Evolutionary conservation across 192 early-diverging fungal species (phyloP).

Genomic region (Mortierella antarctica): DNA sequence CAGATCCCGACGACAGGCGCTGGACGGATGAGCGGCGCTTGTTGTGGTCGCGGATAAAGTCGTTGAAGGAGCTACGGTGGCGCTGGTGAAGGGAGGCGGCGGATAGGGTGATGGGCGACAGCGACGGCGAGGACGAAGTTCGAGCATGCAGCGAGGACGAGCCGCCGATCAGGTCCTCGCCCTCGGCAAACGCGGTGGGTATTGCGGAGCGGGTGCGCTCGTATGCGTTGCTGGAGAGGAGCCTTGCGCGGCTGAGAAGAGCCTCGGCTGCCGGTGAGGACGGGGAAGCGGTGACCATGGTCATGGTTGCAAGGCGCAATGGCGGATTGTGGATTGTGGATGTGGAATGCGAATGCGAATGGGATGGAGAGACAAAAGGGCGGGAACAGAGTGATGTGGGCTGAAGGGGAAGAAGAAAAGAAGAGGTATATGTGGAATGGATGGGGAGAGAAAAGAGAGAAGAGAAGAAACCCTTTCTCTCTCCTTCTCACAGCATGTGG

Average conservation of each 20-base stretch:
- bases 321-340: background rate
- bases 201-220: conserved; percentile 10
- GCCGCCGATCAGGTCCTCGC: conserved; percentile 25
- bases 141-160: background rate
- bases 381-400: background rate
- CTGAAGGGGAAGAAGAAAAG: background rate
- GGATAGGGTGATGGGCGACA: conserved; percentile 4
- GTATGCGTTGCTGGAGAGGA: conserved; percentile 37
- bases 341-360: background rate
- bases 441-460: no score
- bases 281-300: background rate
- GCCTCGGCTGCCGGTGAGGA: conserved; percentile 38
- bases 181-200: conserved; percentile 38
- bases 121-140: conserved; percentile 8
- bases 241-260: conserved; percentile 30
- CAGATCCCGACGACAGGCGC: background rate
- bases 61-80: conserved; percentile 31
- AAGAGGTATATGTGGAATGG: no score
- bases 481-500: no score
- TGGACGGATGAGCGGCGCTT: conserved; percentile 16
- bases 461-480: background rate
- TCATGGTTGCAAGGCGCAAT: background rate
- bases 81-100: conserved; percentile 25
- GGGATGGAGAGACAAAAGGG: background rate
- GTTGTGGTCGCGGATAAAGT: conserved; percentile 15